Base-by-base conservation (phyloP, 1,284 basidiomycete species). In the Leccinum pallidistipes region DNA sequence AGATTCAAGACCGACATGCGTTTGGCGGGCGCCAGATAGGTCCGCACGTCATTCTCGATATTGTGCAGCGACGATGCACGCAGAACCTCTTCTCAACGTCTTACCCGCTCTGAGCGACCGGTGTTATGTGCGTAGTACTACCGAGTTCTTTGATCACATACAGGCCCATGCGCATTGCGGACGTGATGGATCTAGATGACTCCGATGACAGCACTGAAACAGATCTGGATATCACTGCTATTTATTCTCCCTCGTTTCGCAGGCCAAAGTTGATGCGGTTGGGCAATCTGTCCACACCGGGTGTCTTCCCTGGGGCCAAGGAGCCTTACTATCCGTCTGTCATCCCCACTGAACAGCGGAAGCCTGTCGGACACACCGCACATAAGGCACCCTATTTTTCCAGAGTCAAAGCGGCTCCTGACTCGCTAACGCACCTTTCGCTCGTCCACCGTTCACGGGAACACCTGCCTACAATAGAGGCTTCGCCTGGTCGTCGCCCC, bases 101-200 rank as follows among this genome's bases (percentile, higher is more conserved):
- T 21, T 45, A 10, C 43, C 43, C 18, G 43, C 43, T n/a, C 43
- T 45, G 43, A 45, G 43, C 43, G 43, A 45, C 18, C 40, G 18
- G 18, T 45, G 43, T 45, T 45, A 18, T 45, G 34, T 36, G 34
- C 34, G 34, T 36, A 24, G 24, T 27, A 27, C 24, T 27, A 27
- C 24, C 24, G 3, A 27, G 3, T 27, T 27, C 24, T 27, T 27
- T 27, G 24, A 27, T 27, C 24, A 27, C 24, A 27, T 91, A 57
- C 86, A 90, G 67, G 77, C 79, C 36, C 85, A 88, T 55, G 82
- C 83, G n/a, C 21, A 21, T 3, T 24, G 24, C 24, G 24, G 86
- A 86, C 69, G 85, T 83, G 21, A 84, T 90, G 82, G 86, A 89
- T 67, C 75, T 88, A 55, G 86, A 88, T 62, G 74, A 76, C 53